Percentiles rank a stretch among this genome's conserved stretches.
These are phyloP conservation scores for Mucor irregularis DNA, from an alignment of 371 early-diverging fungal species.

Conservation along the genomic window DNA sequence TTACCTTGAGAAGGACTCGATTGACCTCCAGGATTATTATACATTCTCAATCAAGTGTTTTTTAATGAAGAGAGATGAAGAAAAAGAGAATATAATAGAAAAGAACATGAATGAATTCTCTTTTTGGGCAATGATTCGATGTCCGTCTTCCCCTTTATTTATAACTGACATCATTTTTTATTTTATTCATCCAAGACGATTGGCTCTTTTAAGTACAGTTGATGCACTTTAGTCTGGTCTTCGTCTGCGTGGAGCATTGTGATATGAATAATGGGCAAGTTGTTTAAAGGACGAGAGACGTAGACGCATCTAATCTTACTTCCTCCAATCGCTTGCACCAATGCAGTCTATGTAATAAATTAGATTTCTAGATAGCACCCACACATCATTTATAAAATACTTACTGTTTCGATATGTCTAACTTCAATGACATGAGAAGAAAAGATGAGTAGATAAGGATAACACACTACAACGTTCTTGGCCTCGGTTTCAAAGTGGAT, in stretches of 20 bases:
- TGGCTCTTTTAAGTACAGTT: slow-evolving; percentile 8
- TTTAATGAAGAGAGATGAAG: background rate
- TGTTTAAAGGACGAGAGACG: background rate
- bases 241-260: slow-evolving; percentile 19
- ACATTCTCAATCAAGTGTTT: slow-evolving; percentile 7
- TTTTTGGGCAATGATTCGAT: slow-evolving; percentile 4
- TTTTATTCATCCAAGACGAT: slow-evolving; percentile 1
- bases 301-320: slow-evolving; percentile 18
- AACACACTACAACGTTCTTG: slow-evolving; percentile 20
- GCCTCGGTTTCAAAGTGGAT: slow-evolving; percentile 31
- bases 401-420: slow-evolving; percentile 43
- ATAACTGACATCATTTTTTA: too few species aligned
- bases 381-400: background rate
- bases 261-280: slow-evolving; percentile 8
- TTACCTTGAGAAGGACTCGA: slow-evolving; percentile 26
- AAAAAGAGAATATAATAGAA: background rate
- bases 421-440: slow-evolving; percentile 37
- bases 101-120: slow-evolving; percentile 19
- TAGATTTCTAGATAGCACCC: too few species aligned
- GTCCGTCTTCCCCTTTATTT: too few species aligned
- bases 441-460: slow-evolving; percentile 41
- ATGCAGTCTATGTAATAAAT: slow-evolving; percentile 12
- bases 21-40: slow-evolving; percentile 21
- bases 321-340: slow-evolving; percentile 19
- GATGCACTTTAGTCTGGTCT: slow-evolving; percentile 17